These are phyloP conservation scores for Alternaria brassicae DNA, from an alignment of 2,329 filamentous ascomycete genomes.

Conservation along the genomic window DNA sequence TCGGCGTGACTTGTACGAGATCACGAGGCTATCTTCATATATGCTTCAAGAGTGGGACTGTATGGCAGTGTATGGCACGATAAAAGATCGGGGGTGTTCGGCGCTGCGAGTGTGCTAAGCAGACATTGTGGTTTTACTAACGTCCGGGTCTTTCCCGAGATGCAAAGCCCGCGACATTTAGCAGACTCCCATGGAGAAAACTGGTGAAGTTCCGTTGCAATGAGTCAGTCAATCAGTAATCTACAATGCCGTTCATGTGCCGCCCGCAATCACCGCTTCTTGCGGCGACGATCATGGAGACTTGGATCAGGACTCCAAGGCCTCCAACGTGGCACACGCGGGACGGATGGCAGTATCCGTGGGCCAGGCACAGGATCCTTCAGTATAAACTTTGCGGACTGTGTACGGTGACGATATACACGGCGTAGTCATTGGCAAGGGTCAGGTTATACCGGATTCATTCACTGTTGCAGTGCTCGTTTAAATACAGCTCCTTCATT, in stretches of 20 bases:
- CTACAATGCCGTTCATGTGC: neutral
- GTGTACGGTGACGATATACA: neutral
- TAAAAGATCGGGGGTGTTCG: neutral
- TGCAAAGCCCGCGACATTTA: neutral
- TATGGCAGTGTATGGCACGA: neutral
- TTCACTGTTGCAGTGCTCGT: neutral
- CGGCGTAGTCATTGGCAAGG: neutral
- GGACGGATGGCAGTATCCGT: constrained; percentile 1
- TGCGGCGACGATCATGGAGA: constrained; percentile 1
- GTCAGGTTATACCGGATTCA: neutral
- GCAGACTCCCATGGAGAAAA: neutral
- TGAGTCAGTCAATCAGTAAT: neutral
- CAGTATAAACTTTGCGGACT: neutral
- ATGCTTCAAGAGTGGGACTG: neutral
- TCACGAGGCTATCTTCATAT: neutral
- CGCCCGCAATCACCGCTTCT: neutral
- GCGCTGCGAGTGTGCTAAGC: neutral
- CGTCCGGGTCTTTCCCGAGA: neutral
- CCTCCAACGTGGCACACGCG: constrained; percentile 10
- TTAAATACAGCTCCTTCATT: neutral
- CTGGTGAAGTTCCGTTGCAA: neutral
- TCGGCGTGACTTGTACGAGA: neutral
- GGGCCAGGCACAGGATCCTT: neutral
- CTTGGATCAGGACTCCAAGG: constrained; percentile 14
- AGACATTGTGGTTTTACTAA: neutral